Base-by-base conservation (phyloP, 2,329 filamentous ascomycete species). In the Parafenestella ontariensis region DNA sequence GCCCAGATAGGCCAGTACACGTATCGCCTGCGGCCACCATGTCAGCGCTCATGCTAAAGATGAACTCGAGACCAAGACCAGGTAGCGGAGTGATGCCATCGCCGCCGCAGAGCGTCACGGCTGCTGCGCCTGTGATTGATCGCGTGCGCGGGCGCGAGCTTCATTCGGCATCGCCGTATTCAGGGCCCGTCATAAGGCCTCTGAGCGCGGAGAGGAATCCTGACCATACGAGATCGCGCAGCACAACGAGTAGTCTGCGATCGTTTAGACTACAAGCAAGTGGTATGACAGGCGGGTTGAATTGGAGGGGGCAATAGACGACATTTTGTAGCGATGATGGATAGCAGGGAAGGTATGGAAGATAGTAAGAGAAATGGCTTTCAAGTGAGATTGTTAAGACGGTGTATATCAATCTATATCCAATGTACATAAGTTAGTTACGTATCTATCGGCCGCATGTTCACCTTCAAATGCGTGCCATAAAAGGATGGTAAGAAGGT, bases 401-500 rank as follows among this genome's bases (percentile, higher is more conserved):
- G n/a, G n/a, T n/a, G n/a, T n/a, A n/a, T n/a, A n/a, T n/a, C n/a
- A n/a, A n/a, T n/a, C n/a, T n/a, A n/a, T n/a, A n/a, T n/a, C n/a
- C n/a, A n/a, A n/a, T n/a, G n/a, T n/a, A 39, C 18, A 21, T 13
- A 17, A 5, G 3, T 20, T 5, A 9, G 8, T 21, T 39, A 39
- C 36, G 8, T 18, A 15, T 15, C 26, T 2, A 56, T 43, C 24
- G 58, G 53, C 17, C 53, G 46, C 43, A 67, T 52, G 1, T 58
- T 51, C 0, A 63, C 67, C 18, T 58, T 48, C 3, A 71, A 31
- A 44, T 68, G 67, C 26, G 60, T 36, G 2, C 59, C 65, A 34
- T 64, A 54, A 39, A 47, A 69, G 37, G 52, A 59, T 3, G 68
- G 66, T 40, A 70, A 23, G 21, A 71, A 71, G 0, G 53, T 58